Base-by-base conservation (phyloP, 192 early-diverging fungal genomes). In the Chytriomyces sp. region DNA sequence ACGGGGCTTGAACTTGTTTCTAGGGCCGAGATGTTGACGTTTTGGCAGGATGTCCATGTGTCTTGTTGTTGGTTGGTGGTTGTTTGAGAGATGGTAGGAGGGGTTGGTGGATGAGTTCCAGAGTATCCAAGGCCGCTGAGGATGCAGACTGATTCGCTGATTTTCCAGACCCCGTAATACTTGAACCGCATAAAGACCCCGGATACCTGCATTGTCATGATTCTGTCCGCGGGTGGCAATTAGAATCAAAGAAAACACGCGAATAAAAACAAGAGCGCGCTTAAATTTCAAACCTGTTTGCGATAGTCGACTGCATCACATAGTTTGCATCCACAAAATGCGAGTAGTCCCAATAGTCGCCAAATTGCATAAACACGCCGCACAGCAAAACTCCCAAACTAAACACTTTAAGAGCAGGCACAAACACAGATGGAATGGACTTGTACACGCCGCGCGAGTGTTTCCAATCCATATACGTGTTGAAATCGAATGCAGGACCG, bases 61-160 rank as follows among this genome's bases (percentile, higher is more conserved):
- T 43, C 5, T 23, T 60, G 57, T n/a, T 18, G 23, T n/a, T 18
- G 57, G 57, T n/a, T 23, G 35, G 35, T 35, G 35, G 35, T 35
- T 35, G 35, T 35, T 35, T 35, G 35, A 4, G 35, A 3, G 35
- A 4, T 60, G 23, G 57, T n/a, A 5, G 57, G 1, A 2, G 57
- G 1, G 57, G 57, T 80, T 13, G 90, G 90, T 7, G 72, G 61
- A 23, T 62, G 8, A 65, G 80, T 77, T 28, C 96, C 95, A 71
- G 88, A 89, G 72, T 92, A 96, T 0, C 94, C 92, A 67, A 97
- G 86, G 16, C 96, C 95, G 48, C 89, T 84, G 59, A 96, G 69
- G 1, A 91, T 86, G 69, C 93, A 96, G 2, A 93, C 91, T n/a
- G 92, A 93, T 81, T 97, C 95, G 57, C 93, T 89, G 75, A 96